These are phyloP conservation scores for Lentinula detonsa DNA, from an alignment of 768 basidiomycete genomes.

Conservation along the genomic window DNA sequence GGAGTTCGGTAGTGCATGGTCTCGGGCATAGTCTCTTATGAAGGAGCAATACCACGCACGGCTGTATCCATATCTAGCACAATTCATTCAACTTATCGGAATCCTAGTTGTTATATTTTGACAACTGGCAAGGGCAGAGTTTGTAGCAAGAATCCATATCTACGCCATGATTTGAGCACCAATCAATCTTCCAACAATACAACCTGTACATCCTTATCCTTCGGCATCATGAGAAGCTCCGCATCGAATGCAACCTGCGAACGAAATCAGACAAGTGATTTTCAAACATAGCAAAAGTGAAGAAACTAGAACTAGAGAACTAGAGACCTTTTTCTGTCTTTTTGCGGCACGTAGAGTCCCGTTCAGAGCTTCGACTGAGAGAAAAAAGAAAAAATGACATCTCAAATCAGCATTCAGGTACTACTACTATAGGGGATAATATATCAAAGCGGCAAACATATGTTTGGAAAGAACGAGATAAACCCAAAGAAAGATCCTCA, in stretches of 20 bases:
- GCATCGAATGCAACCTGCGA: conserved; percentile 35
- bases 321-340: conserved; percentile 33
- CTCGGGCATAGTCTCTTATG: conserved; percentile 40
- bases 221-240: conserved; percentile 46
- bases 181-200: conserved; percentile 25
- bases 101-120: too few species aligned
- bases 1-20: conserved; percentile 60
- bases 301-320: too few species aligned
- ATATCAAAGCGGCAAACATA: background rate
- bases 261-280: background rate
- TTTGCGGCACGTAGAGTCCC: conserved; percentile 42
- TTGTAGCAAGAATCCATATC: too few species aligned
- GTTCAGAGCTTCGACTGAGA: conserved; percentile 41
- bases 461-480: too few species aligned
- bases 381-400: background rate
- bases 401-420: background rate
- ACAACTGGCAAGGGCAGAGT: too few species aligned
- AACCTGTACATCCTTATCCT: conserved; percentile 41
- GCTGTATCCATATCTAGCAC: background rate
- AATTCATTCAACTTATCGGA: background rate
- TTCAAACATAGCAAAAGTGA: too few species aligned
- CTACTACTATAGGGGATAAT: background rate
- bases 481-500: conserved; percentile 15
- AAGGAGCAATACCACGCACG: too few species aligned
- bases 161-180: background rate